Base-by-base conservation (phyloP, 2,329 filamentous ascomycete genomes). In the Grosmannia huntii region DNA sequence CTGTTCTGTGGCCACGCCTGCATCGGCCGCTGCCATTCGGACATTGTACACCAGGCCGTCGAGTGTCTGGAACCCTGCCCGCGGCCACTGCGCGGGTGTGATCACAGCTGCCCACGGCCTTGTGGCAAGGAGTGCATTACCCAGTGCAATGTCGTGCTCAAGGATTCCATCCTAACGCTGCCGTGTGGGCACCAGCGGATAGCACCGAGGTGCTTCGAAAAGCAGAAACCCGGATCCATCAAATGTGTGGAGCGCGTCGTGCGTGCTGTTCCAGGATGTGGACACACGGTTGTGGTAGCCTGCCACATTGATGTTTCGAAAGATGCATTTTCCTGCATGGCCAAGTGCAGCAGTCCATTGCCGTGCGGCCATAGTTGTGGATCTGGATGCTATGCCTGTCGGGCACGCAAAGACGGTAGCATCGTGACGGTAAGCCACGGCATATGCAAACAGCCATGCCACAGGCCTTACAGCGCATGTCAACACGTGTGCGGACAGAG, bases 301-400 rank as follows among this genome's bases (percentile, higher is more conserved):
- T 89, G 86, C 64, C 64, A 69, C 21, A 51, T 68, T 3, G 71
- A 85, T 55, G 74, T 84, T 9, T 60, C 63, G 0, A 51, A 60
- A 0, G 28, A 65, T 0, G 27, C 53, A 0, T 85, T 77, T 65
- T 60, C 49, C 1, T 90, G 86, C 64, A 57, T 53, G 0, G 68
- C 67, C 1, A 55, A 61, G 1, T 89, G 86, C 62, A 70, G 67
- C 0, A 61, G 62, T 0, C 49, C 65, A 0, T 71, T 82, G 0
- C 31, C 67, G 0, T 89, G 86, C 63, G 83, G 85, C 0, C 85
- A 87, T 64, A 59, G 58, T 0, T 88, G 84, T 66, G 70, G 64
- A 5, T 70, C 69, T 2, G 46, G 38, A 9, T 88, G 84, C 64
- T 67, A 60, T 7, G 57, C 61, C 0, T 89, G 85, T 67, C 73